These are phyloP conservation scores for Dioszegia aurantiaca DNA, from an alignment of 768 basidiomycete genomes.

Conservation along the genomic window DNA sequence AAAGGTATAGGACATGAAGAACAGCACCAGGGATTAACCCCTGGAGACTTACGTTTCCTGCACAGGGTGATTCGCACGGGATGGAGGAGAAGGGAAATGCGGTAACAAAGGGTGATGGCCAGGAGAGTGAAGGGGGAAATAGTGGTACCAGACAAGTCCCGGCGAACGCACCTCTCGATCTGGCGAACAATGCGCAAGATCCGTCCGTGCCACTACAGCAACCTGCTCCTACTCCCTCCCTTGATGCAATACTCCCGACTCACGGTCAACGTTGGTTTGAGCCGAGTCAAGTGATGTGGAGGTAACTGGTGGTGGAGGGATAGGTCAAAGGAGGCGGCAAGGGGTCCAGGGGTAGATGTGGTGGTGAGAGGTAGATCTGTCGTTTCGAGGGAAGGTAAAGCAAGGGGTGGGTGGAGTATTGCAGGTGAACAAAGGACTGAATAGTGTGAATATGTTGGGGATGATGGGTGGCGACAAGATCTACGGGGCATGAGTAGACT, in stretches of 20 bases:
- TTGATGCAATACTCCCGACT: no score
- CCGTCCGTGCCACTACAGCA: no score
- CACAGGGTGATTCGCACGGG: no score
- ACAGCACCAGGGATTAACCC: not conserved
- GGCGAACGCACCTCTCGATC: no score
- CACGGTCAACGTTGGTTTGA: no score
- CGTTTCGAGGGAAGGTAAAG: not conserved
- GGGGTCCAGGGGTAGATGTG: not conserved
- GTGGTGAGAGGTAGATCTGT: not conserved
- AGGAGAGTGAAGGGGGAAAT: no score
- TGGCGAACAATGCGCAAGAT: no score
- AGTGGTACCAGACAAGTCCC: no score
- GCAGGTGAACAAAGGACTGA: not conserved
- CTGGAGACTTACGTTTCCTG: no score
- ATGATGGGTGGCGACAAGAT: not conserved
- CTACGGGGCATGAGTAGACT: not conserved
- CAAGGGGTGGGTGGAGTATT: not conserved
- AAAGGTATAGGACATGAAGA: not conserved
- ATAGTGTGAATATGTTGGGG: not conserved
- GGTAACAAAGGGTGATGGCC: no score
- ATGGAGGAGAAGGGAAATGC: not conserved
- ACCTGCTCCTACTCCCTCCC: no score
- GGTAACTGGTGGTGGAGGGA: not conserved
- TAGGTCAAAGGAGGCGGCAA: not conserved
- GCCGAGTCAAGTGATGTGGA: not conserved